Conservation (phyloP, 345 rosid genomes). For the Trapa bicornis region DNA sequence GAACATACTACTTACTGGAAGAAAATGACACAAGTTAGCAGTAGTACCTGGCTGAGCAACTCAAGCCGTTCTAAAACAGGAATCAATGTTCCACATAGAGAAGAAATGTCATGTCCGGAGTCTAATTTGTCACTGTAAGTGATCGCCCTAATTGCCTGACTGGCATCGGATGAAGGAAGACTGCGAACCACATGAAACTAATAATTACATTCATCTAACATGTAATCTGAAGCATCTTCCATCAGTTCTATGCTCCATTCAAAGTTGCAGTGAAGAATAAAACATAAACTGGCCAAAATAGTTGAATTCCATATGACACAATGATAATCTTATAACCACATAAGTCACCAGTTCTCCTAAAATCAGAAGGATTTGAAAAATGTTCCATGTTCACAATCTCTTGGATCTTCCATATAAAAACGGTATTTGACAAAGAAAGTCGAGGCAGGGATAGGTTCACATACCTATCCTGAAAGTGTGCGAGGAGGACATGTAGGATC, state of each 20-base stretch:
- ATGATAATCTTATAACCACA: not conserved
- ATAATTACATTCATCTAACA: not conserved
- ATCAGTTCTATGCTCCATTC: not conserved
- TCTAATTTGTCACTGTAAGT: conserved; percentile 33
- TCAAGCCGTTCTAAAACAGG: conserved; percentile 72
- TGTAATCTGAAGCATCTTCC: not conserved
- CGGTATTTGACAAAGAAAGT: not conserved
- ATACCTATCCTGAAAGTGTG: conserved; percentile 83
- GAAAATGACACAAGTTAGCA: conserved; percentile 1
- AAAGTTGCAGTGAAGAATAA: no score
- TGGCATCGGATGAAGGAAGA: conserved; percentile 24
- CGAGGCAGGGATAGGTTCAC: not conserved
- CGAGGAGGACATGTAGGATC: conserved; percentile 52
- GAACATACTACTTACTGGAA: not conserved
- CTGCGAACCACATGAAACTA: conserved; percentile 18
- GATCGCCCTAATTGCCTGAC: conserved; percentile 19
- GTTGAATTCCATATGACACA: not conserved
- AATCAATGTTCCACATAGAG: conserved; percentile 46
- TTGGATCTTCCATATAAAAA: not conserved
- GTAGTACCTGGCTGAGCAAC: conserved; percentile 63
- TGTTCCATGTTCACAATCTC: not conserved
- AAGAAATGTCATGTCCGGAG: conserved; percentile 27
- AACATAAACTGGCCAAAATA: no score
- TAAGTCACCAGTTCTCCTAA: not conserved
- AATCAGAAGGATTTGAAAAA: not conserved